Evolutionary conservation across 1,284 basidiomycete species (phyloP), one percentile per base, ranked within the genome.

Genomic region (Chalciporus piperatoides): DNA sequence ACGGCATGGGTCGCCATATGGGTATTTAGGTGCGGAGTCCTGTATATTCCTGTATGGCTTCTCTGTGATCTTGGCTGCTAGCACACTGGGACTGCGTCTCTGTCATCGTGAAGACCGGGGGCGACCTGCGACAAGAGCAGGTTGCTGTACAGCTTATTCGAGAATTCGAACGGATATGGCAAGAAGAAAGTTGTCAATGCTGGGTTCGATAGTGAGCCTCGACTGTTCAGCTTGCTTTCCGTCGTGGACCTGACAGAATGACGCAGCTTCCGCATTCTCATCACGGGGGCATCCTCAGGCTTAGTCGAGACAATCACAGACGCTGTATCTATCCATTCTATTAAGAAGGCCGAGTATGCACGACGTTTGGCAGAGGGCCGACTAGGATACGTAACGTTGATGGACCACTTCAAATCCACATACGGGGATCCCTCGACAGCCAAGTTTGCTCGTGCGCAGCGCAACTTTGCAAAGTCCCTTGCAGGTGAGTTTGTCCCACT

Each of bases 261-360:
- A 35, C 37, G 15, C 46, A 82, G 80, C 57, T 82, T 83, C 64
- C 84, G 92, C 5, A 99, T 99, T 53, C 72, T 98, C 44, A 97
- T 98, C 56, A 97, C 95, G 2, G 93, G 93, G 19, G 92, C 91
- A 53, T 84, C 82, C 8, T 97, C 94, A 15, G 97, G 96, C 9
- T 71, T 99, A 46, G 92, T 96, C 6, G 92, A 96, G 71, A 96
- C 93, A 0, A 94, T 96, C 55, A 96, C 92, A 6, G 97, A 99
- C 61, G 91, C 96, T 1, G 92, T 99, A 2, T 97, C 94, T 11
- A 92, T 99, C 59, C 97, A 99, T 68, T 98, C 96, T 8, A 97
- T 99, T 70, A 99, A 99, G 77, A 99, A 99, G 71, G 90, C 93
- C 3, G 94, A 97, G 63, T 99, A 99, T 68, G 92, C 93, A 2